phyloP scores from a whole-genome alignment of 2,329 filamentous ascomycete species.

The Verticillium nonalfalfae region DNA sequence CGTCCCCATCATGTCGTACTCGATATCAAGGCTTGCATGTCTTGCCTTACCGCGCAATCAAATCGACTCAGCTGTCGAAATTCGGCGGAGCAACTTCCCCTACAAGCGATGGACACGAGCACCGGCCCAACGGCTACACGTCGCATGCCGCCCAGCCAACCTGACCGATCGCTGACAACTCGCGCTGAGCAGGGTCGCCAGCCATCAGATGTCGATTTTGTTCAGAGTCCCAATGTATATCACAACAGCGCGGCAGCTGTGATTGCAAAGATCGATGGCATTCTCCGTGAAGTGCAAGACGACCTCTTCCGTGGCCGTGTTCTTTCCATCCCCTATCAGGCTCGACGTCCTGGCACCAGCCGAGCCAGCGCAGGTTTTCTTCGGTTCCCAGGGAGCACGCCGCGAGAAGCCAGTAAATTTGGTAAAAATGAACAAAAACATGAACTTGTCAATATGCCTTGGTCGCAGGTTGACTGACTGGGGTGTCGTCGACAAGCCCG shows the following conservation, averaged over 20 bases:
- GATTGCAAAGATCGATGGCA: slow-evolving; percentile 47
- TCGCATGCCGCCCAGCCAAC: not conserved
- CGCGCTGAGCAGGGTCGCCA: not conserved
- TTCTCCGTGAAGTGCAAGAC: slow-evolving; percentile 45
- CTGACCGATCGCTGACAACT: not conserved
- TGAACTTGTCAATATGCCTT: no score
- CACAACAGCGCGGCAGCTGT: slow-evolving; percentile 15
- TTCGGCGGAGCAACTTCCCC: slow-evolving; percentile 2
- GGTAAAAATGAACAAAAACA: slow-evolving; percentile 23
- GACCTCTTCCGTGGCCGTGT: slow-evolving; percentile 35
- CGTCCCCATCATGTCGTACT: no score
- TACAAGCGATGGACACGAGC: not conserved
- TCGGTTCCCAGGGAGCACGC: slow-evolving; percentile 40
- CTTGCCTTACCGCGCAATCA: no score
- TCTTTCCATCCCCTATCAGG: slow-evolving; percentile 41
- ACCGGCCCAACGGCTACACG: not conserved
- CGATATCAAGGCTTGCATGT: no score
- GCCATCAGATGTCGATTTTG: not conserved
- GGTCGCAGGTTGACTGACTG: not conserved
- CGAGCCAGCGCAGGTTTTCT: slow-evolving; percentile 11
- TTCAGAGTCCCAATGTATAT: not conserved
- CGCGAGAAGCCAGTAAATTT: slow-evolving; percentile 44
- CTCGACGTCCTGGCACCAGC: slow-evolving; percentile 16
- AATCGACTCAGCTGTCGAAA: no score
- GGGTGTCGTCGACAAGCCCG: slow-evolving; percentile 33